A percentile compares a stretch with the other conserved stretches of the same genome.
phyloP scores from a whole-genome alignment of 805 yeast genomes.

The Zygosaccharomyces bisporus region DNA sequence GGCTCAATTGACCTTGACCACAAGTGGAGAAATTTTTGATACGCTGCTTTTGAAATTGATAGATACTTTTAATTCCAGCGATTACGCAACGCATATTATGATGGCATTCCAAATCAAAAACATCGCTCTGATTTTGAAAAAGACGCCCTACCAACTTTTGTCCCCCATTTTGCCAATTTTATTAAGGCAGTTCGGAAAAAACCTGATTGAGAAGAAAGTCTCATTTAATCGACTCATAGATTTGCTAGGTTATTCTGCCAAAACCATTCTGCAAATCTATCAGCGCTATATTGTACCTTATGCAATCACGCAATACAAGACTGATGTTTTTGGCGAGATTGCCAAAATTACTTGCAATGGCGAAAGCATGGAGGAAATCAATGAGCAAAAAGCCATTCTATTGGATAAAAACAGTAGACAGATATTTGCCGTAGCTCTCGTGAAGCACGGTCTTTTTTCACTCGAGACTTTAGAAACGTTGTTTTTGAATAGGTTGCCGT shows the following conservation, averaged over 20 bases:
- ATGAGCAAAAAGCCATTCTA: conserved; percentile 23
- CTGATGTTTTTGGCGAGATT: conserved; percentile 48
- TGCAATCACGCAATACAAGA: conserved; percentile 60
- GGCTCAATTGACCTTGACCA: conserved; percentile 59
- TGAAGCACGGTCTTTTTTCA: conserved; percentile 33
- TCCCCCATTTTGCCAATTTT: conserved; percentile 76
- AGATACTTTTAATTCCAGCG: conserved; percentile 59
- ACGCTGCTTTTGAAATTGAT: conserved; percentile 61
- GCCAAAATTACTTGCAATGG: conserved; percentile 31
- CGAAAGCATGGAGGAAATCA: conserved; percentile 18
- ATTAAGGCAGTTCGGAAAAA: conserved; percentile 58
- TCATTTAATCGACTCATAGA: conserved; percentile 60
- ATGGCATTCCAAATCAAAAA: conserved; percentile 61
- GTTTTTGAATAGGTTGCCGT: conserved; percentile 29
- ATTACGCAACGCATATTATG: conserved; percentile 57
- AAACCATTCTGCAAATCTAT: conserved; percentile 64
- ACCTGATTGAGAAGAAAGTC: conserved; percentile 45
- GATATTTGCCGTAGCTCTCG: conserved; percentile 36
- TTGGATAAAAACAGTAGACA: conserved; percentile 33
- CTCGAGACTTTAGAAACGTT: conserved; percentile 31
- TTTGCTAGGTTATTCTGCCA: conserved; percentile 57
- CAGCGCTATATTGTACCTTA: conserved; percentile 73
- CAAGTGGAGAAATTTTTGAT: conserved; percentile 66
- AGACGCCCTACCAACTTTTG: conserved; percentile 74
- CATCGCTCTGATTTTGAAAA: conserved; percentile 51